phyloP scores from a whole-genome alignment of 768 basidiomycete species.

The Leccinum pellstonianum region DNA sequence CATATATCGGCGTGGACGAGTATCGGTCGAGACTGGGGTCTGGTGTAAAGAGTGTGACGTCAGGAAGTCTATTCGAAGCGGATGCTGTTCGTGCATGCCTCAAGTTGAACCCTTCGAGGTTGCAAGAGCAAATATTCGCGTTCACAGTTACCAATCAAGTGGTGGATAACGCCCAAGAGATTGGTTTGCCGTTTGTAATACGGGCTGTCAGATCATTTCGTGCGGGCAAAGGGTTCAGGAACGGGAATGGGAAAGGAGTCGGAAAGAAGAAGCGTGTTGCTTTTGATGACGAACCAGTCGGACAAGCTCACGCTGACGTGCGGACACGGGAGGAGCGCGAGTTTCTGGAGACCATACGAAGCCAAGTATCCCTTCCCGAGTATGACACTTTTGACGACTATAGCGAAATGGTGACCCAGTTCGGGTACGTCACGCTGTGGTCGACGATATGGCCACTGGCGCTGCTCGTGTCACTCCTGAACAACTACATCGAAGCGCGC shows the following conservation, averaged over 20 bases:
- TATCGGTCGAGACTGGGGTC: conserved; percentile 71
- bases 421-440: conserved; percentile 92
- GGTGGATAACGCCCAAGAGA: conserved; percentile 72
- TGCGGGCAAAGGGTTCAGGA: conserved; percentile 40
- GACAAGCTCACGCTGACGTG: conserved; percentile 29
- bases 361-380: conserved; percentile 74
- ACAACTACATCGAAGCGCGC: conserved; percentile 92
- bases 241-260: conserved; percentile 20
- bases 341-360: conserved; percentile 76
- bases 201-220: conserved; percentile 55
- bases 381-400: conserved; percentile 87
- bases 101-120: conserved; percentile 64
- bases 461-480: conserved; percentile 83
- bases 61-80: conserved; percentile 46
- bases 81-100: conserved; percentile 48
- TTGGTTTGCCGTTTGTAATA: conserved; percentile 77
- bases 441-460: conserved; percentile 93
- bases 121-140: conserved; percentile 92
- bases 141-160: conserved; percentile 88
- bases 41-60: conserved; percentile 14
- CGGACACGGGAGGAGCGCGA: conserved; percentile 62
- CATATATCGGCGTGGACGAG: conserved; percentile 91
- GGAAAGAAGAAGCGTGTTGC: conserved; percentile 64
- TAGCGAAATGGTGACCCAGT: conserved; percentile 94
- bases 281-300: conserved; percentile 59